phyloP scores from a whole-genome alignment of 768 basidiomycete species.

The Harrya chromipes region DNA sequence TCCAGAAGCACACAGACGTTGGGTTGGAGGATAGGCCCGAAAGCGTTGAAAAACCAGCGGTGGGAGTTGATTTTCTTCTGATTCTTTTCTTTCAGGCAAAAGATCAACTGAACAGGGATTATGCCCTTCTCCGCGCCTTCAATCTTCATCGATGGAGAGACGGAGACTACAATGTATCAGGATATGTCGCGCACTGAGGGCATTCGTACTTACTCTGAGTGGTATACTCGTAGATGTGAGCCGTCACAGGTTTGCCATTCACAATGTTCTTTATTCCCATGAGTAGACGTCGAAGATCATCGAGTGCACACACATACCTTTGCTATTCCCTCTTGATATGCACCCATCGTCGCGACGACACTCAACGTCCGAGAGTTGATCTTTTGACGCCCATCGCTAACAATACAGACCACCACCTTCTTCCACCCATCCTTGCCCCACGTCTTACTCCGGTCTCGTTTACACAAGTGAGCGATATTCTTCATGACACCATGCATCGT shows the following conservation, averaged over 20 bases:
- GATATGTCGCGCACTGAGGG: not conserved
- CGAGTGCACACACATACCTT: conserved; percentile 50
- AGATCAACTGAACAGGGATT: conserved; percentile 89
- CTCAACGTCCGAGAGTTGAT: conserved; percentile 81
- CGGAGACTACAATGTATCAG: conserved; percentile 54
- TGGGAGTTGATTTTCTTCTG: conserved; percentile 97
- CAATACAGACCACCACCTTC: conserved; percentile 93
- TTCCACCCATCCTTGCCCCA: conserved; percentile 99
- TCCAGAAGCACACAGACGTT: conserved; percentile 93
- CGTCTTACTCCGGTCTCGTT: conserved; percentile 82
- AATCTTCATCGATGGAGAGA: conserved; percentile 77
- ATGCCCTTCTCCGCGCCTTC: conserved; percentile 75
- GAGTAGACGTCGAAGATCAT: not conserved
- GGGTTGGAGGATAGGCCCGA: conserved; percentile 76
- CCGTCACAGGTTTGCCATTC: conserved; percentile 77
- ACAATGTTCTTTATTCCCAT: conserved; percentile 54
- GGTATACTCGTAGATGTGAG: conserved; percentile 93
- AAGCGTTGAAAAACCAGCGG: conserved; percentile 93
- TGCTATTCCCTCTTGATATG: conserved; percentile 91
- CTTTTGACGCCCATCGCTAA: conserved; percentile 82
- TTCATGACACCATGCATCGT: conserved; percentile 97
- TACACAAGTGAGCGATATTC: conserved; percentile 88
- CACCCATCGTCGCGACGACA: conserved; percentile 90
- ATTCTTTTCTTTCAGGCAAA: conserved; percentile 90
- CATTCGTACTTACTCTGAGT: conserved; percentile 61